A percentile compares a stretch with the other conserved stretches of the same genome.
Conservation (phyloP, 192 early-diverging fungal species). For the Linnemannia zychae region DNA sequence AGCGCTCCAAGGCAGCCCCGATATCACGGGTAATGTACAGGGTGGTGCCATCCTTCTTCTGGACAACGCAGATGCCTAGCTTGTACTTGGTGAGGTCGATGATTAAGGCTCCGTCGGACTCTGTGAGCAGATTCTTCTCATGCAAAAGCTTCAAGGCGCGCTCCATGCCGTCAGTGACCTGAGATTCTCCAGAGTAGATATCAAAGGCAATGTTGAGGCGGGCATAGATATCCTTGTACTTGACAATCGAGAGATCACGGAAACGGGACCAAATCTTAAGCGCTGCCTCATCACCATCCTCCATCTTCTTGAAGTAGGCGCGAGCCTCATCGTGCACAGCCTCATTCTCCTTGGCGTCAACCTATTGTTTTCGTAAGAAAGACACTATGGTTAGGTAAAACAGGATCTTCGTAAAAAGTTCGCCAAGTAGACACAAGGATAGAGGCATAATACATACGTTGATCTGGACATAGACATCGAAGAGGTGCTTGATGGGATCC, state of each 20-base stretch:
- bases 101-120: conserved; percentile 88
- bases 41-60: conserved; percentile 92
- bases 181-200: conserved; percentile 95
- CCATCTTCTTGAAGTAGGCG: conserved; percentile 94
- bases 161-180: conserved; percentile 82
- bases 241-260: conserved; percentile 89
- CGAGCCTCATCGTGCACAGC: conserved; percentile 87
- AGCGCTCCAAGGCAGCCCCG: conserved; percentile 93
- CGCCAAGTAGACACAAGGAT: conserved; percentile 59
- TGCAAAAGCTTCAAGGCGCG: conserved; percentile 79
- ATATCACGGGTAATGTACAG: conserved; percentile 97
- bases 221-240: conserved; percentile 92
- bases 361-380: conserved; percentile 29
- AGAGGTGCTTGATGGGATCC: conserved; percentile 93
- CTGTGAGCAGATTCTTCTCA: conserved; percentile 77
- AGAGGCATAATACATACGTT: conserved; percentile 73
- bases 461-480: conserved; percentile 92
- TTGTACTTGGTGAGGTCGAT: conserved; percentile 88
- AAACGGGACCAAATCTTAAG: conserved; percentile 90
- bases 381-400: background rate
- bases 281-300: conserved; percentile 88
- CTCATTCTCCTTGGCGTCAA: conserved; percentile 74
- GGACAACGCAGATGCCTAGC: conserved; percentile 85
- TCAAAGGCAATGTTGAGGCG: conserved; percentile 95
- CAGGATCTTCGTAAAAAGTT: conserved; percentile 14